Conservation (phyloP, 2,329 filamentous ascomycete species). For the Fusarium vanettenii region DNA sequence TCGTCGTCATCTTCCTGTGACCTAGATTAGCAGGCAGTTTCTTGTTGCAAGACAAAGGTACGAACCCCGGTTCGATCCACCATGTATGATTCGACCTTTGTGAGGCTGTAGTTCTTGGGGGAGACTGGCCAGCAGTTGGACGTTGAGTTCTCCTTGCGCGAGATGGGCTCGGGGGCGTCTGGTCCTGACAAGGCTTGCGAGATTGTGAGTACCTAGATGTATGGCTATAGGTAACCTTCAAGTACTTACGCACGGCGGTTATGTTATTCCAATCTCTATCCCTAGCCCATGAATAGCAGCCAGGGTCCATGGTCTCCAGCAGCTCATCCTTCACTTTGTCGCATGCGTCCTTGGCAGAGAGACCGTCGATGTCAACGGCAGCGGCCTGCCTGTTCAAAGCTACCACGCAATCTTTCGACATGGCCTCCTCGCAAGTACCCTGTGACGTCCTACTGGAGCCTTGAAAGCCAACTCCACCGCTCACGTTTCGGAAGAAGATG, state of each 20-base stretch:
- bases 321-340: conserved; percentile 2
- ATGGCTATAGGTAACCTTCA: neutral
- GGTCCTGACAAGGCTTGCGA: conserved; percentile 14
- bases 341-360: conserved; percentile 2
- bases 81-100: conserved; percentile 4
- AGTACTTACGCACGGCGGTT: neutral
- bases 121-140: conserved; percentile 26
- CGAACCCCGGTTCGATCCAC: neutral
- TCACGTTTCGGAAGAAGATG: conserved; percentile 11
- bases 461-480: neutral
- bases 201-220: neutral
- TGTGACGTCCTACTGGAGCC: neutral
- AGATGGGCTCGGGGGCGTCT: neutral
- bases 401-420: conserved; percentile 12
- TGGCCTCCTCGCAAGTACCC: conserved; percentile 14
- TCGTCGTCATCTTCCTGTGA: neutral
- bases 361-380: neutral
- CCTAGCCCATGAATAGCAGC: conserved; percentile 2
- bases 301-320: conserved; percentile 8
- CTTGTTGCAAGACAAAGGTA: neutral
- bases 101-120: conserved; percentile 10
- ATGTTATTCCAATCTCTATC: conserved; percentile 5
- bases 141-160: conserved; percentile 12
- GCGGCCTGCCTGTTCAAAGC: conserved; percentile 11
- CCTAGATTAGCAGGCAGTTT: neutral